Percentiles rank a stretch among this genome's conserved stretches.
Evolutionary conservation across 768 basidiomycete genomes (phyloP).

Genomic region (Mycena galericulata): DNA sequence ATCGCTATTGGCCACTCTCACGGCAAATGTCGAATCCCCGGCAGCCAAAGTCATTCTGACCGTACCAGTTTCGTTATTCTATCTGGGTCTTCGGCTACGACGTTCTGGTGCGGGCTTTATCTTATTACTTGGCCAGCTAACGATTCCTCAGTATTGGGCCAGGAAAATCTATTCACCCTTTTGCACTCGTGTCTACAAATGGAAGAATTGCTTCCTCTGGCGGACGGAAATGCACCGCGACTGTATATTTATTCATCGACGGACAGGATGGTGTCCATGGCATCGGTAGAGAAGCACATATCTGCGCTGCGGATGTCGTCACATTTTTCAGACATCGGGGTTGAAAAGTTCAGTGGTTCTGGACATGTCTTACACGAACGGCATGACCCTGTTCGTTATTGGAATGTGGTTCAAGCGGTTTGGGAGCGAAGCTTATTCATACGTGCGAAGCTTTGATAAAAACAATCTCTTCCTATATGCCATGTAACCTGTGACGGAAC

Average conservation of each 20-base stretch:
- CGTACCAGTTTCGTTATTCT: not conserved
- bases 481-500: not conserved
- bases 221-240: slow-evolving; percentile 1
- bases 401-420: not conserved
- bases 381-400: not conserved
- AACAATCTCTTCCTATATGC: not conserved
- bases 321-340: not conserved
- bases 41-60: not conserved
- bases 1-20: not conserved
- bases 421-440: not conserved
- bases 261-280: not conserved
- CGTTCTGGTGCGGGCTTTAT: not conserved
- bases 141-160: not conserved
- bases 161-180: not conserved
- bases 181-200: not conserved
- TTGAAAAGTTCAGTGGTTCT: not conserved
- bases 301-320: not conserved
- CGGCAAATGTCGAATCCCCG: not conserved
- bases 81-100: not conserved
- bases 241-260: not conserved
- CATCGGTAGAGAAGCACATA: slow-evolving; percentile 6
- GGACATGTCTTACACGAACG: slow-evolving; percentile 3
- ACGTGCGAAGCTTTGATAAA: not conserved
- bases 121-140: not conserved
- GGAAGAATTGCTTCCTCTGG: not conserved